Evolutionary conservation across 2,329 filamentous ascomycete genomes (phyloP).

Genomic region (Hypoxylon sp.): DNA sequence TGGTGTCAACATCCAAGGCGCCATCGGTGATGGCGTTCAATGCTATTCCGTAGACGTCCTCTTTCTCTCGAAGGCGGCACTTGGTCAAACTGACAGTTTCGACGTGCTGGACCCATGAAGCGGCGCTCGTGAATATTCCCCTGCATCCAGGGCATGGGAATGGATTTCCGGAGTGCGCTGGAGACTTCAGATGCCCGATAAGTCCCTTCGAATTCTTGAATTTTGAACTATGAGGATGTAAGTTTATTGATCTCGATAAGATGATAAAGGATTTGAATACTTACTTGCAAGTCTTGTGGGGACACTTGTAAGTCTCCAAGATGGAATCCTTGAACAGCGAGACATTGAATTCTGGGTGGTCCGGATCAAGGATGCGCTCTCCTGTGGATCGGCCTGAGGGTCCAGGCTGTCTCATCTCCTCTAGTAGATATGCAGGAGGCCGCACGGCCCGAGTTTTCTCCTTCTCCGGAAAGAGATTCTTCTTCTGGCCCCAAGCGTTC

Average conservation of each 20-base stretch:
- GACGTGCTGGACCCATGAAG: conserved; percentile 64
- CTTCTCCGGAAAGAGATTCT: conserved; percentile 49
- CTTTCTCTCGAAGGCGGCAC: conserved; percentile 38
- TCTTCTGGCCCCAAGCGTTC: conserved; percentile 47
- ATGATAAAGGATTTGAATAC: conserved; percentile 36
- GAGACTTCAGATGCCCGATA: conserved; percentile 61
- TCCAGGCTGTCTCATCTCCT: conserved; percentile 39
- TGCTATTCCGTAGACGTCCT: conserved; percentile 30
- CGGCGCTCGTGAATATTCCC: conserved; percentile 58
- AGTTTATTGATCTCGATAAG: conserved; percentile 14
- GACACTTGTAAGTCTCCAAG: conserved; percentile 66
- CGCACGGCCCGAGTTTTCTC: conserved; percentile 15
- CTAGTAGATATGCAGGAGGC: conserved; percentile 27
- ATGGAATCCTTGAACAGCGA: conserved; percentile 62
- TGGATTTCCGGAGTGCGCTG: conserved; percentile 57
- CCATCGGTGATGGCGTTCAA: conserved; percentile 44
- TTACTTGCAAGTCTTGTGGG: conserved; percentile 67
- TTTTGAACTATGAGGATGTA: conserved; percentile 56
- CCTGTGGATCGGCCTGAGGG: conserved; percentile 16
- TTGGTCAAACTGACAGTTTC: conserved; percentile 60
- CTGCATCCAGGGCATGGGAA: conserved; percentile 63
- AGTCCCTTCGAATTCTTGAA: conserved; percentile 56
- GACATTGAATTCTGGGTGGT: conserved; percentile 63
- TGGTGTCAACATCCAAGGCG: conserved; percentile 39
- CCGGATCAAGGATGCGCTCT: conserved; percentile 60